Conservation (phyloP, 257 asterid species). For the Asclepias syriaca region DNA sequence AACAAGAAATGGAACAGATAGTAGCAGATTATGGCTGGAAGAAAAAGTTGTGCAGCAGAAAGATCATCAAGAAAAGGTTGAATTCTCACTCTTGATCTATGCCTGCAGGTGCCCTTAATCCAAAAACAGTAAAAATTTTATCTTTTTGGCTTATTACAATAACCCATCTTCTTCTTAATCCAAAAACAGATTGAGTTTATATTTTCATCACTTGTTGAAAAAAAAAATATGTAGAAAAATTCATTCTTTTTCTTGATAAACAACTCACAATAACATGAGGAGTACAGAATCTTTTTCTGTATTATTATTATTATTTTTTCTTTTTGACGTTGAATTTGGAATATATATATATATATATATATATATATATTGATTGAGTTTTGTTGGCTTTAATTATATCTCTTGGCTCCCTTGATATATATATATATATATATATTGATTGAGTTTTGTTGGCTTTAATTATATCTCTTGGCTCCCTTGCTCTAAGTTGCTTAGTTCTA, state of each 20-base stretch:
- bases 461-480: too few species aligned
- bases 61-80: constrained; percentile 57
- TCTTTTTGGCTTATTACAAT: not conserved
- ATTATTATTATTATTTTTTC: not conserved
- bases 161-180: not conserved
- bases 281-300: not conserved
- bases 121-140: not conserved
- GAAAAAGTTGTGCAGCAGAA: constrained; percentile 50
- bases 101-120: constrained; percentile 35
- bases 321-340: not conserved
- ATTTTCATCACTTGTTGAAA: not conserved
- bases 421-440: not conserved
- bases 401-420: too few species aligned
- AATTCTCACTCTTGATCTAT: constrained; percentile 70
- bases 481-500: too few species aligned
- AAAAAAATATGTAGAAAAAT: constrained; percentile 1
- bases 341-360: not conserved
- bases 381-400: too few species aligned
- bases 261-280: constrained; percentile 2
- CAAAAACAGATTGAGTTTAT: not conserved
- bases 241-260: constrained; percentile 9
- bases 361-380: not conserved
- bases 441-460: too few species aligned
- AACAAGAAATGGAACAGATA: constrained; percentile 80
- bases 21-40: constrained; percentile 76